phyloP scores from a whole-genome alignment of 169 alveolate species.

The Eimeria praecox region DNA sequence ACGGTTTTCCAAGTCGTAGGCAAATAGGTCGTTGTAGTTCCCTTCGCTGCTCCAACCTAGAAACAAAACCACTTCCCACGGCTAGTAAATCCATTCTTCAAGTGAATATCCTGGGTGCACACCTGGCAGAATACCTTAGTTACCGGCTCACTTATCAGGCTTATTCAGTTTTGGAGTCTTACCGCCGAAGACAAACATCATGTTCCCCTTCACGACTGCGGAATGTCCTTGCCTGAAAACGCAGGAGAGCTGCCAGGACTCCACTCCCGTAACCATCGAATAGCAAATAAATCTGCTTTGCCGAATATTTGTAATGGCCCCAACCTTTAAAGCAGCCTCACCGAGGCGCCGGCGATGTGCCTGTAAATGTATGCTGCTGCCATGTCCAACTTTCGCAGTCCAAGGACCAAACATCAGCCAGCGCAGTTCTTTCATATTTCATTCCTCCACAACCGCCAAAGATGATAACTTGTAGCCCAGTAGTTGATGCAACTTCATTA shows the following conservation, averaged over 20 bases:
- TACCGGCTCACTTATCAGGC: neutral
- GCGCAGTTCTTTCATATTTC: slow-evolving; percentile 90
- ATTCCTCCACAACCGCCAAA: slow-evolving; percentile 96
- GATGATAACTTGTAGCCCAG: slow-evolving; percentile 76
- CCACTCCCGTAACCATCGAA: neutral
- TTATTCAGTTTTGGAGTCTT: neutral
- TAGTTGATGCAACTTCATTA: neutral
- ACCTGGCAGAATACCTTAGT: neutral
- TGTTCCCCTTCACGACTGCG: slow-evolving; percentile 66
- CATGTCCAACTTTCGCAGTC: slow-evolving; percentile 91
- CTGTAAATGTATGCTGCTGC: slow-evolving; percentile 90
- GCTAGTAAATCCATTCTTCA: neutral
- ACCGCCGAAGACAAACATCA: slow-evolving; percentile 71
- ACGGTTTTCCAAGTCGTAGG: slow-evolving; percentile 91
- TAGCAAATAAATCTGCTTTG: neutral
- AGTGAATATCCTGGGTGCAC: neutral
- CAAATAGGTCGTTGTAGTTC: slow-evolving; percentile 92
- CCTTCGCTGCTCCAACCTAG: slow-evolving; percentile 96
- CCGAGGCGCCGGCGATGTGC: slow-evolving; percentile 93
- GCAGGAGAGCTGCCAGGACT: neutral
- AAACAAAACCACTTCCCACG: slow-evolving; percentile 83
- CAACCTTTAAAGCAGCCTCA: neutral
- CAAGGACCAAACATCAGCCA: slow-evolving; percentile 93
- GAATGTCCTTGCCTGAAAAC: slow-evolving; percentile 68
- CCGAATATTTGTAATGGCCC: neutral